These are phyloP conservation scores for Platanus orientalis DNA, from an alignment of 164 flowering plant species.

Conservation along the genomic window DNA sequence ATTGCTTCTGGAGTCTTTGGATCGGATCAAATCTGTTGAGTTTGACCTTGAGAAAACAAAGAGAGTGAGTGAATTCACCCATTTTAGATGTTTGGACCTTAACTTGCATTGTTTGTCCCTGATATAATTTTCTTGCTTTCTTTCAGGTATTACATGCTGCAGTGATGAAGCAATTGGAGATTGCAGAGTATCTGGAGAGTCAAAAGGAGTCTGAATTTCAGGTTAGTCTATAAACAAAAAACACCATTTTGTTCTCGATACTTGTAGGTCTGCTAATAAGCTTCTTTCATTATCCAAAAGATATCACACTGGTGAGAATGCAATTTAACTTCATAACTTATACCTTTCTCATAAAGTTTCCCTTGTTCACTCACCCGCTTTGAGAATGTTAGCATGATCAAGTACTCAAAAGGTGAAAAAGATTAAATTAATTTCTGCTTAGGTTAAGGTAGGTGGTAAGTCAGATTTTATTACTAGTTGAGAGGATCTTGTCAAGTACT, in stretches of 20 bases:
- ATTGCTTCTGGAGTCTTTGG: slow-evolving; percentile 70
- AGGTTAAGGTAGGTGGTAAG: no score
- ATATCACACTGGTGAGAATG: not conserved
- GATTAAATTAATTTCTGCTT: no score
- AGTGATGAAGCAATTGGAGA: slow-evolving; percentile 63
- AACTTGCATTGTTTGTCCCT: not conserved
- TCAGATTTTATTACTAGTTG: no score
- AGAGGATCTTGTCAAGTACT: no score
- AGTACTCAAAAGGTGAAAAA: no score
- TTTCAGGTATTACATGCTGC: slow-evolving; percentile 69
- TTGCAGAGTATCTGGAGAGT: slow-evolving; percentile 45
- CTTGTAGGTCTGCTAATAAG: not conserved
- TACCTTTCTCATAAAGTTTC: no score
- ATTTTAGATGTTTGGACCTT: not conserved
- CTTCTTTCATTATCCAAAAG: not conserved
- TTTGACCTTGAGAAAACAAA: slow-evolving; percentile 86
- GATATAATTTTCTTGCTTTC: slow-evolving; percentile 7
- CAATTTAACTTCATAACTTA: not conserved
- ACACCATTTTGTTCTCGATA: slow-evolving; percentile 5
- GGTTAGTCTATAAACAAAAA: slow-evolving; percentile 36
- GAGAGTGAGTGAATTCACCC: slow-evolving; percentile 36
- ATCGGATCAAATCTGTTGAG: slow-evolving; percentile 80
- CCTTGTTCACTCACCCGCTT: not conserved
- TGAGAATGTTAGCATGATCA: no score
- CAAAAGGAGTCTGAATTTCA: slow-evolving; percentile 40